Percentiles rank a stretch among this genome's conserved stretches.
Conservation (phyloP, 495 filamentous ascomycete species). For the Bacidia gigantensis region DNA sequence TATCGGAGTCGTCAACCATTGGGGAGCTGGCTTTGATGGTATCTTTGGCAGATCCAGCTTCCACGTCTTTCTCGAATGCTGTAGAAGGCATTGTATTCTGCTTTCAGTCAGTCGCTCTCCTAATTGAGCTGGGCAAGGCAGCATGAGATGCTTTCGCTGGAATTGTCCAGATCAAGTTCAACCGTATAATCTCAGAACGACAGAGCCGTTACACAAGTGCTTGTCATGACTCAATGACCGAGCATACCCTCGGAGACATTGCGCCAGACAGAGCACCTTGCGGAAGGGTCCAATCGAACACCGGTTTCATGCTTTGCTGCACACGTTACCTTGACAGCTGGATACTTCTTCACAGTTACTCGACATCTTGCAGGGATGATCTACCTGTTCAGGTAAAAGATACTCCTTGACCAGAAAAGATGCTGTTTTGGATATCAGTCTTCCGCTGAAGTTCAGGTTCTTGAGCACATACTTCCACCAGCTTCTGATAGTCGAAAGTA, state of each 20-base stretch:
- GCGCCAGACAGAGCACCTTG: background rate
- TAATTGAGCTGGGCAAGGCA: conserved; percentile 2
- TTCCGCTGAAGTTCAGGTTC: too few relatives aligned
- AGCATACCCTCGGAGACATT: background rate
- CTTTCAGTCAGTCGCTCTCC: conserved; percentile 3
- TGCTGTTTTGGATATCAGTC: too few relatives aligned
- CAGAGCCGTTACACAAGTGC: conserved; percentile 4
- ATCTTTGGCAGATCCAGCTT: background rate
- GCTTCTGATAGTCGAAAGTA: too few relatives aligned
- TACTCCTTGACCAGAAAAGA: too few relatives aligned
- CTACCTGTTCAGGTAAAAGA: too few relatives aligned
- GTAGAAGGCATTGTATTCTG: conserved; percentile 11
- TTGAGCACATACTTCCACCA: too few relatives aligned
- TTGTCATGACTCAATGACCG: background rate
- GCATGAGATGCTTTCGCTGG: conserved; percentile 48
- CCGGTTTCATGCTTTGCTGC: conserved; percentile 15
- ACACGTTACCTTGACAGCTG: conserved; percentile 16
- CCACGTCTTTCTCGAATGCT: background rate
- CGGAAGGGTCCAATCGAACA: conserved; percentile 5
- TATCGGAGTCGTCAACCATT: background rate
- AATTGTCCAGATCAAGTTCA: conserved; percentile 50
- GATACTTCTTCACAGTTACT: conserved; percentile 10
- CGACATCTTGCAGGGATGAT: conserved; percentile 7
- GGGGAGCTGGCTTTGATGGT: too few relatives aligned
- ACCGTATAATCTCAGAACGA: conserved; percentile 48